phyloP scores from a whole-genome alignment of 768 basidiomycete species.

The Podaxis sp. region DNA sequence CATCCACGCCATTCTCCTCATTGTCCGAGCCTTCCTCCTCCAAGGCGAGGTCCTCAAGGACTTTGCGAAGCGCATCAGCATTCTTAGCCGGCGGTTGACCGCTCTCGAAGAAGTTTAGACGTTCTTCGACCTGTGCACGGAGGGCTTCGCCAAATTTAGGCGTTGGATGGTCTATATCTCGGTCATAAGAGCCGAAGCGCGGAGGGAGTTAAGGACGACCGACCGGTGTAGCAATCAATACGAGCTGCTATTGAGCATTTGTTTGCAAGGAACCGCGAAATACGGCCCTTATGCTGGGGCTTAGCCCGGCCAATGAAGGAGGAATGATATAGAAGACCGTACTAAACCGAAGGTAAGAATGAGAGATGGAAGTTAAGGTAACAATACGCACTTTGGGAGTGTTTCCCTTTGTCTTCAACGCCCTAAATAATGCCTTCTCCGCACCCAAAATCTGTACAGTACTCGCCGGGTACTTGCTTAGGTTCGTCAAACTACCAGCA shows the following conservation, averaged over 20 bases:
- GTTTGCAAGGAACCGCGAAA: slow-evolving; percentile 98
- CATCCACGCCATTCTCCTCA: slow-evolving; percentile 40
- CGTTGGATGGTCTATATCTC: slow-evolving; percentile 70
- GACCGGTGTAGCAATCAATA: slow-evolving; percentile 93
- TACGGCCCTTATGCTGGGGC: slow-evolving; percentile 93
- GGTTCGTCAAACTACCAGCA: slow-evolving; percentile 93
- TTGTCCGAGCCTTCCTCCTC: slow-evolving; percentile 51
- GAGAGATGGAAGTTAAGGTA: not conserved
- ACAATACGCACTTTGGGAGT: slow-evolving; percentile 77
- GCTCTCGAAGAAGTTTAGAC: slow-evolving; percentile 91
- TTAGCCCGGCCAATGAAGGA: slow-evolving; percentile 95
- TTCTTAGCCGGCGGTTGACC: slow-evolving; percentile 90
- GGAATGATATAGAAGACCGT: slow-evolving; percentile 97
- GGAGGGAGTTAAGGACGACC: slow-evolving; percentile 20
- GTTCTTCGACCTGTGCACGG: slow-evolving; percentile 91
- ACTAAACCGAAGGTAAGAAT: slow-evolving; percentile 46
- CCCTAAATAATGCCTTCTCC: slow-evolving; percentile 96
- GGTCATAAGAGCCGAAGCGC: slow-evolving; percentile 3
- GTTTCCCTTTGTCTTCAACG: slow-evolving; percentile 97
- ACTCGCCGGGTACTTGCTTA: slow-evolving; percentile 97
- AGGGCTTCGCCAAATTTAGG: slow-evolving; percentile 95
- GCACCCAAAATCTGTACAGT: slow-evolving; percentile 98
- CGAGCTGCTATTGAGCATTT: slow-evolving; percentile 97
- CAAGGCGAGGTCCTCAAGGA: slow-evolving; percentile 72
- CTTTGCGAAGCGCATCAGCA: slow-evolving; percentile 88